phyloP scores from a whole-genome alignment of 345 rosid genomes.

The Rhodamnia rubescens region DNA sequence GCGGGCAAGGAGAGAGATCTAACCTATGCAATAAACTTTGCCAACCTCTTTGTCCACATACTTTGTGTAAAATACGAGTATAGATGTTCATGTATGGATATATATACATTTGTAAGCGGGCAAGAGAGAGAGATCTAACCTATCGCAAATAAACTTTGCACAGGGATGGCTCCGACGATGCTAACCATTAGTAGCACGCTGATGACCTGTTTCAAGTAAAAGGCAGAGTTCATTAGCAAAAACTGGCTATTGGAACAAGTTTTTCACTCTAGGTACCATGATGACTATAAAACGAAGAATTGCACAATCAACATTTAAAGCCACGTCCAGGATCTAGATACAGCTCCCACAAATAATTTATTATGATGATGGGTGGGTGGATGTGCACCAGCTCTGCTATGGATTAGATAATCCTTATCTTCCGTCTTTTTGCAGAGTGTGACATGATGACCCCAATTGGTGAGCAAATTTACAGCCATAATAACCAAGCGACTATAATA shows the following conservation, averaged over 20 bases:
- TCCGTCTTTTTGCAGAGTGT: background rate
- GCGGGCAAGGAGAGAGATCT: background rate
- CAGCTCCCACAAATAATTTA: background rate
- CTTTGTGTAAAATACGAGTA: background rate
- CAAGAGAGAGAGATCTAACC: constrained; percentile 32
- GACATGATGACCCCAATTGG: background rate
- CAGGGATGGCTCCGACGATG: constrained; percentile 51
- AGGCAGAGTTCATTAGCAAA: background rate
- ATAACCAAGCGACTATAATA: background rate
- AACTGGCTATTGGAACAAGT: background rate
- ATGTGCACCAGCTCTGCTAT: background rate
- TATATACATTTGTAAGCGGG: background rate
- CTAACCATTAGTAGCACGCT: constrained; percentile 37
- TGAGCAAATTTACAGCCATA: background rate
- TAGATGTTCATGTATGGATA: background rate
- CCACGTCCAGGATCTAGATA: background rate
- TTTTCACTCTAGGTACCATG: background rate
- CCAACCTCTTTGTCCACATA: background rate
- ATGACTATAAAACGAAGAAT: background rate
- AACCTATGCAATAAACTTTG: too few relatives aligned
- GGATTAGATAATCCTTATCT: background rate
- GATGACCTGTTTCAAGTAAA: constrained; percentile 41
- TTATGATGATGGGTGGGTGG: background rate
- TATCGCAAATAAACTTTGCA: constrained; percentile 42
- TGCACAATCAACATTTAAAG: background rate